Evolutionary conservation across 768 basidiomycete species (phyloP), one percentile per base, ranked within the genome.

Genomic region (Tephrocybe sp.): DNA sequence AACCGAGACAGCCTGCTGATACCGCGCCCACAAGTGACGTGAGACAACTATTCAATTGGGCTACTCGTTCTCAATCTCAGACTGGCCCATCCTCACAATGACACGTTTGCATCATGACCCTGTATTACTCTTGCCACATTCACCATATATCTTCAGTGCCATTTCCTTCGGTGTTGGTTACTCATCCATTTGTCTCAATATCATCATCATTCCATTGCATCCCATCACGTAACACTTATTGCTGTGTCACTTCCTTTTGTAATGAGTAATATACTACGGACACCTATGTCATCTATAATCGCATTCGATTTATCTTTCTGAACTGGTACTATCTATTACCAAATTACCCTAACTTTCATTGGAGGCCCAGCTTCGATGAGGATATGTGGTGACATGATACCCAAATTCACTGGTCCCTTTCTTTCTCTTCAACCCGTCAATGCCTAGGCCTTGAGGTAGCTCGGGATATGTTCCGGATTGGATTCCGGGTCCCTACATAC

Each of bases 1-100:
- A 93, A 65, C 91, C 90, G 41, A 87, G 80, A 63, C 89, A 91
- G 54, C 77, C 87, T 8, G 86, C 86, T 33, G 90, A 93, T 65
- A 73, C 74, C 32, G 78, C 83, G 21, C 83, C 80, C 37, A 66
- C 71, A 20, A 72, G 80, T 54, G 89, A 91, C 61, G 79, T 90
- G 76, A 85, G 88, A 45, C 86, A 89, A 63, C 73, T 90, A 32
- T 91, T 90, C 69, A 80, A 79, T 59, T 89, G 90, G 89, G 82
- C 88, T 43, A 84, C 81, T 51, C 78, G 85, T 54, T 83, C 84
- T 51, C 75, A 75, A 58, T 59, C 74, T 50, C 66, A 65, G 58
- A 54, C 66, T 44, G 51, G 42, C 34, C 25, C 51, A 30, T 56
- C 67, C 21, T 58, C 67, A 39, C 63, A 65, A 49, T 68, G 62